Evolutionary conservation across 176 grass and related monocot genomes (phyloP).

Genomic region (Avena eriantha): DNA sequence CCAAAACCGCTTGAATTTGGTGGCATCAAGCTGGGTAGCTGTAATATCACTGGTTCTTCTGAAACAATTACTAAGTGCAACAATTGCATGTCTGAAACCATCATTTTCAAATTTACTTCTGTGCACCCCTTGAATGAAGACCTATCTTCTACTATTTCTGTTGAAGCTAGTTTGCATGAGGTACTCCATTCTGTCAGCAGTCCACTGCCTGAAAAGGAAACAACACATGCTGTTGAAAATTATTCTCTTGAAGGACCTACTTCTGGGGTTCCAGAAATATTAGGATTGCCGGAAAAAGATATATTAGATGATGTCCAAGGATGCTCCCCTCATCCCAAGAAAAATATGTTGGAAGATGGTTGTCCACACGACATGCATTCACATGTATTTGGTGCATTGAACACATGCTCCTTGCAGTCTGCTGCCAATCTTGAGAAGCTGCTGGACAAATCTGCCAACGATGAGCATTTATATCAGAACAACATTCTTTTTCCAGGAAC

Average conservation of each 20-base stretch:
- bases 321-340: background rate
- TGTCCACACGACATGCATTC: background rate
- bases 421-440: background rate
- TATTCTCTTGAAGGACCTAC: conserved; percentile 16
- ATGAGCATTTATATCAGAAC: background rate
- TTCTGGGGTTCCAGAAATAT: conserved; percentile 18
- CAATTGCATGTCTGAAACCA: too few species aligned
- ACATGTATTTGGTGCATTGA: background rate
- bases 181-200: background rate
- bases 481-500: background rate
- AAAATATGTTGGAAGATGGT: background rate
- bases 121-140: background rate
- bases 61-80: background rate
- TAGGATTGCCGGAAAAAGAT: background rate
- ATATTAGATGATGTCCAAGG: background rate
- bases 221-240: conserved; percentile 5
- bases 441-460: background rate
- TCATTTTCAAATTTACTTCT: background rate
- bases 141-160: background rate
- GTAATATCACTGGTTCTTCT: background rate
- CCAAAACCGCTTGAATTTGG: conserved; percentile 32
- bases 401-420: background rate
- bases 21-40: conserved; percentile 11
- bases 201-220: conserved; percentile 16
- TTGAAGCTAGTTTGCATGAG: conserved; percentile 7